phyloP scores from a whole-genome alignment of 2,329 filamentous ascomycete species.

The Trichoderma polysporum region DNA sequence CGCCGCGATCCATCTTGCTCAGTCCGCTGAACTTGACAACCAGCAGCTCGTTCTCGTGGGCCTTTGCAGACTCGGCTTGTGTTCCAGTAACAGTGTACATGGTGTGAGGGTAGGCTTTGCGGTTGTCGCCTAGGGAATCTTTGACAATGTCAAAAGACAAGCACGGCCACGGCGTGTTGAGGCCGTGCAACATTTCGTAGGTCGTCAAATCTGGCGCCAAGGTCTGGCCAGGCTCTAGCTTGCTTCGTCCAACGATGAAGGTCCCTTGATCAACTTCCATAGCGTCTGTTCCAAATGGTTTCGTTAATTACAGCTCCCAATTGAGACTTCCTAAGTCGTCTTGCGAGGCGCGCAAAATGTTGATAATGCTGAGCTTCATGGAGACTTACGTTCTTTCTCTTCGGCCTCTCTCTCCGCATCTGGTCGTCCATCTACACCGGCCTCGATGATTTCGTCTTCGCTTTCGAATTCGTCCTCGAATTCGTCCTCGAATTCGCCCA shows the following conservation, averaged over 20 bases:
- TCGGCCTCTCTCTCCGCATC: constrained; percentile 92
- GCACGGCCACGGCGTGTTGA: constrained; percentile 95
- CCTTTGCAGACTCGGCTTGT: constrained; percentile 73
- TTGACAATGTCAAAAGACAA: constrained; percentile 91
- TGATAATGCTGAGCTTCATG: background rate
- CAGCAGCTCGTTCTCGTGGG: constrained; percentile 89
- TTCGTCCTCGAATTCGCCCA: constrained; percentile 91
- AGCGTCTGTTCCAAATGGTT: constrained; percentile 49
- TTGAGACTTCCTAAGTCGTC: background rate
- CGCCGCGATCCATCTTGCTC: constrained; percentile 76
- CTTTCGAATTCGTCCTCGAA: constrained; percentile 91
- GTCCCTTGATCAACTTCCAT: constrained; percentile 95
- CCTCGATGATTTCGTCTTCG: constrained; percentile 87
- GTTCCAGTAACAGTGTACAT: constrained; percentile 95
- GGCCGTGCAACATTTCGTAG: constrained; percentile 94
- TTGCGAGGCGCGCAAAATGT: background rate
- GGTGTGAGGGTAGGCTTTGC: constrained; percentile 91
- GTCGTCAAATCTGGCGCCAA: constrained; percentile 89
- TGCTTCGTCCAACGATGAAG: constrained; percentile 93
- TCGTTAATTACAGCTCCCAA: background rate
- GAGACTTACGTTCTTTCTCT: constrained; percentile 62
- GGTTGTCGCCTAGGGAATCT: constrained; percentile 82
- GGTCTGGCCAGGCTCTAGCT: constrained; percentile 86
- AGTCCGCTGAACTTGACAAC: constrained; percentile 95
- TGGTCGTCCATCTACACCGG: constrained; percentile 87